phyloP scores from a whole-genome alignment of 1,284 basidiomycete species.

The Microbotryomycetes sp. region DNA sequence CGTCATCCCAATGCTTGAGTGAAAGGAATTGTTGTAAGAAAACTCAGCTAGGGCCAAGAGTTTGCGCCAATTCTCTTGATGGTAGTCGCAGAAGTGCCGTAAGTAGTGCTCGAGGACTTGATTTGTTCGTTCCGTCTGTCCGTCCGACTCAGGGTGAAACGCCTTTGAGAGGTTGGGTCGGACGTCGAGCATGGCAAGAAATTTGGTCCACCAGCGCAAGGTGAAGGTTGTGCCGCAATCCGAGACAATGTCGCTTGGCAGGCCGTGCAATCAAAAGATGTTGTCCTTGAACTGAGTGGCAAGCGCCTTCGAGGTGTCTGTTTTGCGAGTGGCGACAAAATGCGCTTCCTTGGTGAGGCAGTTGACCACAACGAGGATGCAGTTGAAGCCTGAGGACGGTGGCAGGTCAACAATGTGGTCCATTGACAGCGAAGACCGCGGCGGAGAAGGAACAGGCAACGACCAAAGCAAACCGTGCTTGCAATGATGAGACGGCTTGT shows the following conservation, averaged over 20 bases:
- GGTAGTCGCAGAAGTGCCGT: constrained; percentile 17
- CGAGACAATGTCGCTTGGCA: constrained; percentile 32
- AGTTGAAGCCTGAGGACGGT: constrained; percentile 38
- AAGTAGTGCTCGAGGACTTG: constrained; percentile 45
- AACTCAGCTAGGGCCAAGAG: constrained; percentile 33
- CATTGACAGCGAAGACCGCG: constrained; percentile 46
- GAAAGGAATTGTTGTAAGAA: constrained; percentile 33
- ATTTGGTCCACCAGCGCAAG: constrained; percentile 34
- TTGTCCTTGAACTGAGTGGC: constrained; percentile 19
- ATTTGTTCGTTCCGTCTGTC: constrained; percentile 46
- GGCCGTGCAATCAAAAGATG: constrained; percentile 16
- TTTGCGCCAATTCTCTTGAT: constrained; percentile 35
- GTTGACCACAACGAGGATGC: constrained; percentile 46
- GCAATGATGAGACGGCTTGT: constrained; percentile 38
- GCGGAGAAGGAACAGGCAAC: constrained; percentile 37
- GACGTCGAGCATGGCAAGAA: constrained; percentile 23
- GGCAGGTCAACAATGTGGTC: constrained; percentile 49
- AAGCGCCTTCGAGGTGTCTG: not conserved
- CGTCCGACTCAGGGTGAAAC: constrained; percentile 31
- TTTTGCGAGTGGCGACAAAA: constrained; percentile 41
- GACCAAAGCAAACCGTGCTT: constrained; percentile 41
- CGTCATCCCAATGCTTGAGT: constrained; percentile 25
- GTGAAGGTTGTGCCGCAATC: constrained; percentile 39
- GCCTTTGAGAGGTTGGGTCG: constrained; percentile 36
- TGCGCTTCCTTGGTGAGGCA: constrained; percentile 44